phyloP scores from a whole-genome alignment of 768 basidiomycete genomes.

The Russula vinacea region DNA sequence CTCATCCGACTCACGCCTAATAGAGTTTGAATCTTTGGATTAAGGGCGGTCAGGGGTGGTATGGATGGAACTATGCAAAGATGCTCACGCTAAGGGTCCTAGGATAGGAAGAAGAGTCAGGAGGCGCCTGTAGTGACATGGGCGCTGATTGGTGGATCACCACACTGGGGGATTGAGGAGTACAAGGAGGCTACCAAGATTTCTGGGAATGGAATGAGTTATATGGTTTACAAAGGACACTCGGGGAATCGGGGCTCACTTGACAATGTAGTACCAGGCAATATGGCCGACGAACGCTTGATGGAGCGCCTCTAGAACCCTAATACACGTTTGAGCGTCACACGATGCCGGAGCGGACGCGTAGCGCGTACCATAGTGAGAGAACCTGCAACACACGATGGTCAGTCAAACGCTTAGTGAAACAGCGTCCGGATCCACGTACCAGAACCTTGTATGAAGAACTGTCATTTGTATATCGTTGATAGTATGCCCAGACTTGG shows the following conservation, averaged over 20 bases:
- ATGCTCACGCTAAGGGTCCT: slow-evolving; percentile 30
- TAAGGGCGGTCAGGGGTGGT: slow-evolving; percentile 1
- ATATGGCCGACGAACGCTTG: slow-evolving; percentile 27
- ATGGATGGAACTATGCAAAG: neutral
- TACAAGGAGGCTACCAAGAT: slow-evolving; percentile 11
- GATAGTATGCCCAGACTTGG: slow-evolving; percentile 26
- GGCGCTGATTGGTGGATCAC: slow-evolving; percentile 14
- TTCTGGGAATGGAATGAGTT: slow-evolving; percentile 1
- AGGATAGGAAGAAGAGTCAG: neutral
- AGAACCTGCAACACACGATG: slow-evolving; percentile 10
- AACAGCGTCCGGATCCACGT: neutral
- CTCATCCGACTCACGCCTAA: slow-evolving; percentile 24
- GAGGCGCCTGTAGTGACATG: neutral
- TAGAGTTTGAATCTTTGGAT: slow-evolving; percentile 20
- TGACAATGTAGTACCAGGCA: slow-evolving; percentile 21
- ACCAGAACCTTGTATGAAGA: slow-evolving; percentile 26
- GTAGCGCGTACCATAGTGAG: slow-evolving; percentile 18
- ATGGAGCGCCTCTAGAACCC: slow-evolving; percentile 25
- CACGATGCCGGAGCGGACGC: neutral
- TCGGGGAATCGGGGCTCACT: slow-evolving; percentile 8
- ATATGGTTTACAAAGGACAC: too few species aligned
- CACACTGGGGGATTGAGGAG: slow-evolving; percentile 25
- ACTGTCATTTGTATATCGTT: slow-evolving; percentile 27
- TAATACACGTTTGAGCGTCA: neutral
- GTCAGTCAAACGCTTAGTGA: neutral